Percentiles rank a stretch among this genome's conserved stretches.
These are phyloP conservation scores for Erythrophleum ivorense DNA, from an alignment of 331 rosid species.

Conservation along the genomic window DNA sequence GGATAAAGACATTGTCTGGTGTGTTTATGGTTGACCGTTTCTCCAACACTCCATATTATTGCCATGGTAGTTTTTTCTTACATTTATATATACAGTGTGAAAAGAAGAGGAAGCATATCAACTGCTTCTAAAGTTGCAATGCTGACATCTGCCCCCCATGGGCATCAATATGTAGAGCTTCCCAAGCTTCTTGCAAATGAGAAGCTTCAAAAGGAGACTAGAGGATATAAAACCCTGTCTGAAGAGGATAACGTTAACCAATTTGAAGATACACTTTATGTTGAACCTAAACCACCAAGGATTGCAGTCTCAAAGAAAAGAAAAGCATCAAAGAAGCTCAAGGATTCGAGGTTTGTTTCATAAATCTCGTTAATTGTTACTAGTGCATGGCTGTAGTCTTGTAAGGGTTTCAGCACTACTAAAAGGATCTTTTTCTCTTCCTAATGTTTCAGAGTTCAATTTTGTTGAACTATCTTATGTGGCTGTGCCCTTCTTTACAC, in stretches of 20 bases:
- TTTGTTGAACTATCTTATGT: slow-evolving; percentile 25
- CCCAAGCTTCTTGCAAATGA: slow-evolving; percentile 63
- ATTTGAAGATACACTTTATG: slow-evolving; percentile 43
- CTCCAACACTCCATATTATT: background rate
- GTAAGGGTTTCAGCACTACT: slow-evolving; percentile 3
- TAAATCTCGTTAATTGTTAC: background rate
- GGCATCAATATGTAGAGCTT: slow-evolving; percentile 50
- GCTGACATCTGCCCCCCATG: slow-evolving; percentile 28
- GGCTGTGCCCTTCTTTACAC: background rate
- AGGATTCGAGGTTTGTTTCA: slow-evolving; percentile 63
- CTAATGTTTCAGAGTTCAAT: slow-evolving; percentile 28
- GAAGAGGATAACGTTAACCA: slow-evolving; percentile 49
- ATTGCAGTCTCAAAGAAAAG: slow-evolving; percentile 65
- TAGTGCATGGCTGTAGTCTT: background rate
- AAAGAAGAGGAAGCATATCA: slow-evolving; percentile 55
- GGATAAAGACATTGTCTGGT: slow-evolving; percentile 85
- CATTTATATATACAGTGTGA: slow-evolving; percentile 57
- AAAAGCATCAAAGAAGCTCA: slow-evolving; percentile 66
- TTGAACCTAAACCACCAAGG: slow-evolving; percentile 41
- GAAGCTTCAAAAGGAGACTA: slow-evolving; percentile 56
- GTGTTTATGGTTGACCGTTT: slow-evolving; percentile 36
- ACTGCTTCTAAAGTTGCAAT: slow-evolving; percentile 46
- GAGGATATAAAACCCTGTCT: slow-evolving; percentile 45
- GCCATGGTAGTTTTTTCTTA: background rate
- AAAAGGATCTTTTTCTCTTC: slow-evolving; percentile 1